These are phyloP conservation scores for Ophiostoma quercus DNA, from an alignment of 2,329 filamentous ascomycete species.

Conservation along the genomic window DNA sequence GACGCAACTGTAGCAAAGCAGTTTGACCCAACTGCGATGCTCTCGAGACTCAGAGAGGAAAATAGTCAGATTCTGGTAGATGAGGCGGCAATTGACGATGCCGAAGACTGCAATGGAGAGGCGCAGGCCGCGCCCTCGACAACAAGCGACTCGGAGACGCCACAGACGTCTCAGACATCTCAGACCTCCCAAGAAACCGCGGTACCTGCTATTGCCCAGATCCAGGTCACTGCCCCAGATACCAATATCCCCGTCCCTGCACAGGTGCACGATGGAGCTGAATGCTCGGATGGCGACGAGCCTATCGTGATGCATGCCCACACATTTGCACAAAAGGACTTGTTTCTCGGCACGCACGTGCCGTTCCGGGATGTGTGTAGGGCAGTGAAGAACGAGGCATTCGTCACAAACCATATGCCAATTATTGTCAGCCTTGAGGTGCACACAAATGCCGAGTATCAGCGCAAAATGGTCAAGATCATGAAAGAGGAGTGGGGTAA, in stretches of 20 bases:
- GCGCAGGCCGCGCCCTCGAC: slow-evolving; percentile 15
- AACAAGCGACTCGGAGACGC: slow-evolving; percentile 16
- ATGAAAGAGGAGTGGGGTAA: slow-evolving; percentile 85
- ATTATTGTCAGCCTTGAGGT: slow-evolving; percentile 91
- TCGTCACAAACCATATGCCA: slow-evolving; percentile 68
- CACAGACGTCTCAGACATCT: slow-evolving; percentile 14
- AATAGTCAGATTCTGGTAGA: slow-evolving; percentile 21
- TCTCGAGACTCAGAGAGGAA: neutral
- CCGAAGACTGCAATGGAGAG: slow-evolving; percentile 27
- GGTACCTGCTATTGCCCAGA: slow-evolving; percentile 18
- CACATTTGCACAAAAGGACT: slow-evolving; percentile 38
- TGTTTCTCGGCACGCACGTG: slow-evolving; percentile 80
- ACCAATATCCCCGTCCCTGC: slow-evolving; percentile 22
- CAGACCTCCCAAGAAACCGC: neutral
- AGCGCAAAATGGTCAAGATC: slow-evolving; percentile 87
- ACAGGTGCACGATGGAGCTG: slow-evolving; percentile 23
- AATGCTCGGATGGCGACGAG: slow-evolving; percentile 47
- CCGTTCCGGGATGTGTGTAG: slow-evolving; percentile 82
- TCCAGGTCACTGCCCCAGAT: slow-evolving; percentile 24
- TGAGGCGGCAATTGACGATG: slow-evolving; percentile 23
- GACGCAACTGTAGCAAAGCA: neutral
- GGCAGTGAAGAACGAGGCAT: slow-evolving; percentile 73
- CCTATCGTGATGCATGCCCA: slow-evolving; percentile 71
- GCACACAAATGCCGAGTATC: slow-evolving; percentile 74
- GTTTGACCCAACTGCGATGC: neutral